Base-by-base conservation (phyloP, 805 yeast genomes). In the Metschnikowia noctiluminum region DNA sequence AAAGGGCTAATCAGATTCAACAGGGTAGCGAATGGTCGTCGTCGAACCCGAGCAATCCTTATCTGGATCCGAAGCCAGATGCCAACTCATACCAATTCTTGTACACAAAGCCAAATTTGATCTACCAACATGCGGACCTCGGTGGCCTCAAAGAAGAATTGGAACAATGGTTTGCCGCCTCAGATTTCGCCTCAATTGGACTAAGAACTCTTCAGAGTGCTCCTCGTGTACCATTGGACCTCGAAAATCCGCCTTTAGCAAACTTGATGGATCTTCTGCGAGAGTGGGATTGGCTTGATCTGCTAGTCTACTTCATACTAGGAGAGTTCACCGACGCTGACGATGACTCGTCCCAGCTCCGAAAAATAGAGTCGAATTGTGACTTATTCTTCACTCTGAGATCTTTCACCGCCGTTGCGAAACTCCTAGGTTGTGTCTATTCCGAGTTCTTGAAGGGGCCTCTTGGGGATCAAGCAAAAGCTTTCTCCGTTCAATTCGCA, bases 1-100 rank as follows among this genome's bases (percentile, higher is more conserved):
- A 68, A 16, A 50, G 74, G 40, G 77, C 78, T 1, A 70, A 70
- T 47, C 75, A 70, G 53, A 61, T 73, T 38, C 48, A 38, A 48
- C 54, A 46, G 41, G 59, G 54, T 30, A 37, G 45, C 41, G 53
- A 50, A 50, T 57, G 48, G 52, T 42, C 51, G 45, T 30, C 50
- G 16, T 41, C 49, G 12, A 49, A 45, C 27, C 45, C 51, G 6
- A 37, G 38, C 15, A 42, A 43, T 35, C 43, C 45, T n/a, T 28
- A 37, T 27, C 42, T 49, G 16, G 46, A 47, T 28, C 44, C 35
- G 14, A 48, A 42, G 28, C 28, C 43, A 10, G 50, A 43, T 28
- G 36, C 53, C 1, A 42, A 46, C 15, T 45, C 48, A 12, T 42
- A 57, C 44, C 70, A 58, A 42, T 70, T 70, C 43, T 54, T 71